phyloP scores from a whole-genome alignment of 2,329 filamentous ascomycete genomes.

The Didymella segeticola region DNA sequence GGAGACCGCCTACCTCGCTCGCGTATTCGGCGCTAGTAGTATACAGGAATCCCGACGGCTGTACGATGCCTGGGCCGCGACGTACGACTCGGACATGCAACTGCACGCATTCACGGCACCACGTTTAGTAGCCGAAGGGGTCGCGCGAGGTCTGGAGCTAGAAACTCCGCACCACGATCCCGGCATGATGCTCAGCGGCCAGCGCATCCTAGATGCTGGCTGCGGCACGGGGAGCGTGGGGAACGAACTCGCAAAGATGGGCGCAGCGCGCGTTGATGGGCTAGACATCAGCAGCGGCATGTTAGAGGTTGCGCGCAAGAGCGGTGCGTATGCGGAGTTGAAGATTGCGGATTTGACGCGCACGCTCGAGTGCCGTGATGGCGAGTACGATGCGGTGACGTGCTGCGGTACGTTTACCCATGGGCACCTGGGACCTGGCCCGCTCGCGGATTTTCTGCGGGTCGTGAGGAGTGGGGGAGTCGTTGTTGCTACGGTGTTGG shows the following conservation, averaged over 20 bases:
- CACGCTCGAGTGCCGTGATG: constrained; percentile 49
- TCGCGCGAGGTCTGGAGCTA: constrained; percentile 21
- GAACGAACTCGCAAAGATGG: constrained; percentile 53
- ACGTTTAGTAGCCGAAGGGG: constrained; percentile 41
- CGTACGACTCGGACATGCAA: constrained; percentile 53
- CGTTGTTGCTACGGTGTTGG: constrained; percentile 60
- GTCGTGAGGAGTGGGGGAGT: constrained; percentile 57
- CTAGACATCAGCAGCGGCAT: constrained; percentile 61
- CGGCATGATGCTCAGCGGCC: constrained; percentile 23
- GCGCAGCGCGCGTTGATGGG: constrained; percentile 58
- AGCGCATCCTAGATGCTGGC: constrained; percentile 60
- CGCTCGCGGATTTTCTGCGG: constrained; percentile 58
- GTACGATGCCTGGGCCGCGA: constrained; percentile 57
- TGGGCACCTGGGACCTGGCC: constrained; percentile 61
- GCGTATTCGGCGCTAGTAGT: constrained; percentile 47
- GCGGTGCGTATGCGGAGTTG: constrained; percentile 57
- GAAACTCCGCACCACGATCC: constrained; percentile 21
- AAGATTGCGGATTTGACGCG: constrained; percentile 57
- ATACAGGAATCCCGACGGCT: constrained; percentile 49
- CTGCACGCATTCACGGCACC: constrained; percentile 53
- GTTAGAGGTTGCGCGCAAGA: constrained; percentile 60
- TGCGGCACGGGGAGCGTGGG: constrained; percentile 64
- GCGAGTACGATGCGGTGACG: constrained; percentile 58
- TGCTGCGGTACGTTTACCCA: constrained; percentile 64
- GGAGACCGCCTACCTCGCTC: constrained; percentile 36